These are phyloP conservation scores for Pyrenophora seminiperda DNA, from an alignment of 2,329 filamentous ascomycete species.

Conservation along the genomic window DNA sequence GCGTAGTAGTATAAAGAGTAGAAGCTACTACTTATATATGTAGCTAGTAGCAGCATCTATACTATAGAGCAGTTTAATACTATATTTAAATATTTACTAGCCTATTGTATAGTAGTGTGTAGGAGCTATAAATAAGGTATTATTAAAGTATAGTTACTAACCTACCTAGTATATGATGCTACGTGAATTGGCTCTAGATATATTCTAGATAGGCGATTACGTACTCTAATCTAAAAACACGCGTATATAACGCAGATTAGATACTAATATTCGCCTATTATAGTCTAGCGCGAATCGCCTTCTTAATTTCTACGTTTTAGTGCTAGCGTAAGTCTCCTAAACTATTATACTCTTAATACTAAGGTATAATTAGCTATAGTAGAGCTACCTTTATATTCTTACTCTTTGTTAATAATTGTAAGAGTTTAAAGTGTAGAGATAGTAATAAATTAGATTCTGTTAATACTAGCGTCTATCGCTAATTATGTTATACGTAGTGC, in stretches of 20 bases:
- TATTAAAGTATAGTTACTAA: too few species aligned
- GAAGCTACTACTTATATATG: too few species aligned
- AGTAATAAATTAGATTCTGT: conserved; percentile 1
- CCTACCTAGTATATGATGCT: background rate
- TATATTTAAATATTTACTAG: too few species aligned
- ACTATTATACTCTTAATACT: background rate
- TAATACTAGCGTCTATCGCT: conserved; percentile 1
- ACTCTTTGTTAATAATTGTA: background rate
- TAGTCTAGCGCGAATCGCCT: background rate
- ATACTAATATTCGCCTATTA: background rate
- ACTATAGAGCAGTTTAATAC: too few species aligned
- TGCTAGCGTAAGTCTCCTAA: background rate
- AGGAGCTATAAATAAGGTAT: too few species aligned
- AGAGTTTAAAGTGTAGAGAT: conserved; percentile 4
- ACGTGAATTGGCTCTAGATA: background rate
- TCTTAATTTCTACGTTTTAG: background rate
- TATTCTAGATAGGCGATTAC: background rate
- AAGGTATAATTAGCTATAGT: background rate
- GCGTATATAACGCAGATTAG: background rate
- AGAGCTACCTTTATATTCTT: background rate
- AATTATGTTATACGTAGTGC: background rate
- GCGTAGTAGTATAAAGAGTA: too few species aligned
- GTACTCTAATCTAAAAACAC: background rate
- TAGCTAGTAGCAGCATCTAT: too few species aligned
- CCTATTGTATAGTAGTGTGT: too few species aligned